A percentile compares a stretch with the other conserved stretches of the same genome.
Evolutionary conservation across 805 yeast genomes (phyloP).

Genomic region (Saturnispora saitoi): DNA sequence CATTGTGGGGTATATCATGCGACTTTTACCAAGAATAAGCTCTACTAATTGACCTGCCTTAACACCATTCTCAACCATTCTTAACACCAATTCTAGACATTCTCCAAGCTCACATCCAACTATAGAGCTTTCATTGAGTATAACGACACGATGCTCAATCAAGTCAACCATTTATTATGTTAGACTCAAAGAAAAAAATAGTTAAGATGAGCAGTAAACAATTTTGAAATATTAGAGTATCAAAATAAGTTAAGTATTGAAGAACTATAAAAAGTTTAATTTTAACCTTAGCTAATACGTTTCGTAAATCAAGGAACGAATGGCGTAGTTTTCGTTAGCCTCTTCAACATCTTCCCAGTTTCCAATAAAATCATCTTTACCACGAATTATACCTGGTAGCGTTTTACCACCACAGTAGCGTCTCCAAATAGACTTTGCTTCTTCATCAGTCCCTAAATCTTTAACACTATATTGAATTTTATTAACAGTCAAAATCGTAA

Average conservation of each 20-base stretch:
- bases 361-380: conserved; percentile 73
- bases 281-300: conserved; percentile 32
- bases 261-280: too few relatives aligned
- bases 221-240: neutral
- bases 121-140: neutral
- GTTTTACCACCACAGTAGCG: conserved; percentile 62
- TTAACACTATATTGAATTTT: conserved; percentile 56
- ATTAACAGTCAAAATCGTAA: conserved; percentile 68
- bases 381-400: conserved; percentile 81
- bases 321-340: conserved; percentile 70
- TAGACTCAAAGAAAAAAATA: neutral
- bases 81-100: conserved; percentile 9
- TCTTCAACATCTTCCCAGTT: conserved; percentile 81
- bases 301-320: conserved; percentile 57
- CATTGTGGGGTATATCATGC: conserved; percentile 17
- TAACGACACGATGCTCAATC: neutral
- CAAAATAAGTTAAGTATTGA: too few relatives aligned
- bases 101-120: neutral
- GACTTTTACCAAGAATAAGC: conserved; percentile 11
- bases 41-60: conserved; percentile 20
- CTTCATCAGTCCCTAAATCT: conserved; percentile 82
- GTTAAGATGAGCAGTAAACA: neutral
- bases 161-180: too few relatives aligned
- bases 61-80: conserved; percentile 23
- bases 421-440: conserved; percentile 79